phyloP scores from a whole-genome alignment of 139 green algal genomes.

The Limnomonas spitsbergensis region DNA sequence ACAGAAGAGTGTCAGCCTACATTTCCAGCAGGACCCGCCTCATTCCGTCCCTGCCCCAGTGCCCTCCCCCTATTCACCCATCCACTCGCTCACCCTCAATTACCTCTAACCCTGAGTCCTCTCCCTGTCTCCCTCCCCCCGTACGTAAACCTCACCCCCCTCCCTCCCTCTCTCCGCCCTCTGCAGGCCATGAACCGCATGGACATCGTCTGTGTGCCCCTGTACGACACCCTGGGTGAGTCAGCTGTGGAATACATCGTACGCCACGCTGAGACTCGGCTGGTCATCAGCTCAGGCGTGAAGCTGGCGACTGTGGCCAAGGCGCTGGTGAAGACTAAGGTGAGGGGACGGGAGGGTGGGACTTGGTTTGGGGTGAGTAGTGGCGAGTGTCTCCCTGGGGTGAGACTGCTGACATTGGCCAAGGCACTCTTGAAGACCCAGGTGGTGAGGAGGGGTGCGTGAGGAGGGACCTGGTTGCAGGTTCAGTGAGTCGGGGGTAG shows the following conservation, averaged over 20 bases:
- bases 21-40: background rate
- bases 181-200: conserved; percentile 90
- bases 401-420: too few species aligned
- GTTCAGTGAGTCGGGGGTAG: too few species aligned
- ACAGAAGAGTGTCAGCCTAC: background rate
- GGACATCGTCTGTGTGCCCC: conserved; percentile 78
- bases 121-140: background rate
- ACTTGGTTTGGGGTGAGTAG: too few species aligned
- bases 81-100: too few species aligned
- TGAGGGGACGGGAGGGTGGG: too few species aligned
- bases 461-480: too few species aligned
- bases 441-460: too few species aligned
- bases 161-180: background rate
- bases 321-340: conserved; percentile 42
- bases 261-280: conserved; percentile 34
- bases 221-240: conserved; percentile 94
- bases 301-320: conserved; percentile 62
- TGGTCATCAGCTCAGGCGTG: conserved; percentile 46
- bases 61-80: too few species aligned
- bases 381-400: too few species aligned
- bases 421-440: too few species aligned
- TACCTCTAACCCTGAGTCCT: too few species aligned
- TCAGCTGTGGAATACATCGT: conserved; percentile 91
- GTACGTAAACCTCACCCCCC: background rate
- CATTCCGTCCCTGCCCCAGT: background rate